A percentile compares a stretch with the other conserved stretches of the same genome.
Conservation (phyloP, 345 rosid species). For the Hibiscus tridactylites region DNA sequence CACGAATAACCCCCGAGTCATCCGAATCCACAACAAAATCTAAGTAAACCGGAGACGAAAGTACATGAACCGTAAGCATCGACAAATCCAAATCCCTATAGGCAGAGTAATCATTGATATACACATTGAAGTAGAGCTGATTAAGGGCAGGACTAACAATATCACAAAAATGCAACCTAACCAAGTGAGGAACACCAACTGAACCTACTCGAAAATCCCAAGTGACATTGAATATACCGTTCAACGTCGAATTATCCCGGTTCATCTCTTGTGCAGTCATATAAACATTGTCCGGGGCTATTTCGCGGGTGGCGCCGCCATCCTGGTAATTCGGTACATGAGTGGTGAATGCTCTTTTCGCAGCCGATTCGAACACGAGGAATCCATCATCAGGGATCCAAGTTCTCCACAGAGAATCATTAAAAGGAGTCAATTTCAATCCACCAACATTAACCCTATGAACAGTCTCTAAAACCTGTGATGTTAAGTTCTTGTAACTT, state of each 20-base stretch:
- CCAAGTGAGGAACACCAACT: slow-evolving; percentile 41
- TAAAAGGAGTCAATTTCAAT: slow-evolving; percentile 64
- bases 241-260: slow-evolving; percentile 37
- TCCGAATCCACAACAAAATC: slow-evolving; percentile 70
- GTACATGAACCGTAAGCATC: slow-evolving; percentile 43
- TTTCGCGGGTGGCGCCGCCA: slow-evolving; percentile 63
- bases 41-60: slow-evolving; percentile 62
- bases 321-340: slow-evolving; percentile 57
- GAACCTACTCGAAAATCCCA: slow-evolving; percentile 65
- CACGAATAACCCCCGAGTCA: slow-evolving; percentile 35
- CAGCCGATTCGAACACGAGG: slow-evolving; percentile 55
- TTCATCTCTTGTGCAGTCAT: slow-evolving; percentile 94
- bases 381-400: slow-evolving; percentile 84
- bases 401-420: slow-evolving; percentile 88
- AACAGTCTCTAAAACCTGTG: slow-evolving; percentile 61
- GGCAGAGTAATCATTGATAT: slow-evolving; percentile 53
- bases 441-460: slow-evolving; percentile 93
- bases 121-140: slow-evolving; percentile 74
- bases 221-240: slow-evolving; percentile 55
- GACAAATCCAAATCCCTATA: slow-evolving; percentile 75
- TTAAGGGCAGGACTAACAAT: slow-evolving; percentile 66
- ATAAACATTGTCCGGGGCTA: slow-evolving; percentile 74
- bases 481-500: slow-evolving; percentile 47
- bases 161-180: slow-evolving; percentile 94
- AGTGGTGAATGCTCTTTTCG: slow-evolving; percentile 43